phyloP scores from a whole-genome alignment of 2,329 filamentous ascomycete genomes.

The Beauveria scarabaeidicola region DNA sequence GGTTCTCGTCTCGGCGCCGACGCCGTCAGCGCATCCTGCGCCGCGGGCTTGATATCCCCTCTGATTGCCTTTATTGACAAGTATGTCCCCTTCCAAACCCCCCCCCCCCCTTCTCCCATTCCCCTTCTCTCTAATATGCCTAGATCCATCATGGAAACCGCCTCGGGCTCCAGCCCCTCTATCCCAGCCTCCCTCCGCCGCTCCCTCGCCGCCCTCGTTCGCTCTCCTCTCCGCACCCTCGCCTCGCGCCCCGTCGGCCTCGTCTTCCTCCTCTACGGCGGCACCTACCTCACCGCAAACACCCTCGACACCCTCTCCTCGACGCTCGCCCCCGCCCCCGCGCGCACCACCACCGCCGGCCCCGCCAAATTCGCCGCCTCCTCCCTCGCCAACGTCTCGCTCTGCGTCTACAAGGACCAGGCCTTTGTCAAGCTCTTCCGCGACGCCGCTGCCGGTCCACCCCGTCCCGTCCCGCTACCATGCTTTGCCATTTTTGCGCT shows the following conservation, averaged over 20 bases:
- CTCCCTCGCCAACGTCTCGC: conserved; percentile 69
- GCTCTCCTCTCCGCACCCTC: conserved; percentile 53
- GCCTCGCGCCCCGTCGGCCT: conserved; percentile 59
- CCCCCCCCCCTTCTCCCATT: conserved; percentile 2
- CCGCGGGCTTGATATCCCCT: conserved; percentile 70
- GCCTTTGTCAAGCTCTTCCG: conserved; percentile 79
- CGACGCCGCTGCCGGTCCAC: conserved; percentile 36
- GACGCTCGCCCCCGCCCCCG: conserved; percentile 48
- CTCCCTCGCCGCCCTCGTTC: conserved; percentile 48
- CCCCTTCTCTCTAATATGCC: background rate
- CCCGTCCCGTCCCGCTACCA: conserved; percentile 53
- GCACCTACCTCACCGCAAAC: conserved; percentile 87
- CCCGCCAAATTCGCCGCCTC: conserved; percentile 74
- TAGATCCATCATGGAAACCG: conserved; percentile 73
- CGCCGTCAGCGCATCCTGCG: conserved; percentile 57
- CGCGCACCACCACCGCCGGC: conserved; percentile 61
- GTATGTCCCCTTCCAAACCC: conserved; percentile 33
- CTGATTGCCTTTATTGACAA: conserved; percentile 82
- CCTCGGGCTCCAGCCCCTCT: conserved; percentile 53
- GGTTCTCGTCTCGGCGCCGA: conserved; percentile 60
- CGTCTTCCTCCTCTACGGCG: conserved; percentile 70
- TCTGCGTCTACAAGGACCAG: conserved; percentile 86
- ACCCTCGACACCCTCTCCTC: conserved; percentile 70
- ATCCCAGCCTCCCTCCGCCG: conserved; percentile 50
- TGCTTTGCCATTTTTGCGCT: conserved; percentile 73